Evolutionary conservation across 495 filamentous ascomycete genomes (phyloP).

Genomic region (Wilcoxina mikolae): DNA sequence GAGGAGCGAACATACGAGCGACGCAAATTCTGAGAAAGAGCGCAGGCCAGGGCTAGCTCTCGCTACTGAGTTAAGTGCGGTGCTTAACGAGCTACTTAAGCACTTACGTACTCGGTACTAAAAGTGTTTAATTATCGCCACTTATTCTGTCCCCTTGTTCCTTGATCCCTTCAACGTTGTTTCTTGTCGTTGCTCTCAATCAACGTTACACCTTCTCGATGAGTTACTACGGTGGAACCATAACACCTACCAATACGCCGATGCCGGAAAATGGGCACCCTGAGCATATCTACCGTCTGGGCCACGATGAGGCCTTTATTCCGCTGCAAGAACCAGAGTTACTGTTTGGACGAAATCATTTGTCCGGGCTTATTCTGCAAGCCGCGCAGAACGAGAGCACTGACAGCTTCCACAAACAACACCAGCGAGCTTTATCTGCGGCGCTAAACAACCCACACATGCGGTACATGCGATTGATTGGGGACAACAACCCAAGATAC

Average conservation of each 20-base stretch:
- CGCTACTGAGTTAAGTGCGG: no score
- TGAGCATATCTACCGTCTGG: not conserved
- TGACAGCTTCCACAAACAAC: not conserved
- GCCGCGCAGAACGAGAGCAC: not conserved
- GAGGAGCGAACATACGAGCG: no score
- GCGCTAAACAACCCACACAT: slow-evolving; percentile 53
- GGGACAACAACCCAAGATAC: slow-evolving; percentile 60
- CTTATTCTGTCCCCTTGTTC: no score
- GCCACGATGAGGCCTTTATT: not conserved
- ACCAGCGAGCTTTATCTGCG: slow-evolving; percentile 9
- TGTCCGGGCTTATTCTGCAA: not conserved
- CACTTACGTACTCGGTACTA: no score
- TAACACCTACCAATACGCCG: not conserved
- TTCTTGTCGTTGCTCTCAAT: no score
- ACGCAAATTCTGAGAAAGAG: no score
- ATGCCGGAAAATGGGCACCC: not conserved
- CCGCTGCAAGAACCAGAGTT: not conserved
- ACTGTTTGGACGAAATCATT: not conserved
- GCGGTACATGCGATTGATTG: slow-evolving; percentile 63
- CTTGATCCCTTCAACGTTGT: no score
- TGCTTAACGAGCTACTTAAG: no score
- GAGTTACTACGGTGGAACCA: not conserved
- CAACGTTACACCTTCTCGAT: no score
- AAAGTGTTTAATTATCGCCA: no score
- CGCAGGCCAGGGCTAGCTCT: no score